Evolutionary conservation across 1,284 basidiomycete genomes (phyloP).

Genomic region (Ustilago xerochloae): DNA sequence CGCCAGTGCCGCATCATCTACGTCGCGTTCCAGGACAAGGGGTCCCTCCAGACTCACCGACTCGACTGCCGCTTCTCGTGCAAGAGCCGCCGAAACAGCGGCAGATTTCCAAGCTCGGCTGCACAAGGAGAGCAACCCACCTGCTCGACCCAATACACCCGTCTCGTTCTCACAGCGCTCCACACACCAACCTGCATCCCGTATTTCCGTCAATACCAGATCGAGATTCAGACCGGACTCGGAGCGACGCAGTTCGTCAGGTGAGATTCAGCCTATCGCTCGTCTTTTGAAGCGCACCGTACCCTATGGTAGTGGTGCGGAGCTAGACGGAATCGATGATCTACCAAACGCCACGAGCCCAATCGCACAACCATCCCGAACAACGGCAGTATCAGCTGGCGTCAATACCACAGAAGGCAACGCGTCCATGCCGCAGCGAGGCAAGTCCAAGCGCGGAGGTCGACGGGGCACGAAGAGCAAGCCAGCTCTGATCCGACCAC

Average conservation of each 20-base stretch:
- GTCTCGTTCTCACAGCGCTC: slow-evolving; percentile 14
- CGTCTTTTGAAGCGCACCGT: slow-evolving; percentile 81
- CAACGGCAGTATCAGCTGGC: slow-evolving; percentile 7
- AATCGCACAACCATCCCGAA: slow-evolving; percentile 11
- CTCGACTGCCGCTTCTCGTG: slow-evolving; percentile 51
- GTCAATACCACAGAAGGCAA: not conserved
- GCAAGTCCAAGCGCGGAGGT: slow-evolving; percentile 24
- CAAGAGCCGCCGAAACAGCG: slow-evolving; percentile 52
- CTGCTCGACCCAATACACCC: slow-evolving; percentile 46
- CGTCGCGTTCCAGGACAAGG: slow-evolving; percentile 14
- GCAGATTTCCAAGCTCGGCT: slow-evolving; percentile 33
- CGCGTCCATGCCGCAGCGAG: not conserved
- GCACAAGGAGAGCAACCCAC: slow-evolving; percentile 24
- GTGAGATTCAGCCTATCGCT: slow-evolving; percentile 62
- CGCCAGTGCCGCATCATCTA: slow-evolving; percentile 8
- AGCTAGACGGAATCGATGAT: slow-evolving; percentile 90
- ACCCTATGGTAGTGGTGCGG: slow-evolving; percentile 89
- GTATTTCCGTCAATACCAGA: slow-evolving; percentile 33
- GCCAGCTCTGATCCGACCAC: slow-evolving; percentile 52
- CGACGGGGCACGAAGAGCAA: slow-evolving; percentile 70
- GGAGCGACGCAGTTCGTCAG: slow-evolving; percentile 18
- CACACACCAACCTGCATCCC: slow-evolving; percentile 16
- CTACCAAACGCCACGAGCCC: slow-evolving; percentile 76
- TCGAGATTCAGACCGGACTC: slow-evolving; percentile 13
- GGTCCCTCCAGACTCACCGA: slow-evolving; percentile 38